Conservation (phyloP, 2,329 filamentous ascomycete species). For the Cadophora sp. region DNA sequence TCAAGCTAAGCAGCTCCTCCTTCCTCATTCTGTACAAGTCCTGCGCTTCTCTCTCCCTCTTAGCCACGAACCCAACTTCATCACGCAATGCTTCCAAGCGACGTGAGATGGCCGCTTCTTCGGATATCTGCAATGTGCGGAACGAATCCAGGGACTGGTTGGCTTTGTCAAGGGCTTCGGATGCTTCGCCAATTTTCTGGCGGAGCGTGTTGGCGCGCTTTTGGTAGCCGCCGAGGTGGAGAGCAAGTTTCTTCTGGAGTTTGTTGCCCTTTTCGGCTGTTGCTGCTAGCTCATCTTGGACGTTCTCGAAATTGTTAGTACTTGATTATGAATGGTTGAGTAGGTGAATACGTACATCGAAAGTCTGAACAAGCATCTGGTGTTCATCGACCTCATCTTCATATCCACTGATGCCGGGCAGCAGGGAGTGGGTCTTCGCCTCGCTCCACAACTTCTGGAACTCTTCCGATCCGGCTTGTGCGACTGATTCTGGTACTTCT, state of each 20-base stretch:
- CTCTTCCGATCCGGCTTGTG: conserved; percentile 57
- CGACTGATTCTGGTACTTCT: conserved; percentile 53
- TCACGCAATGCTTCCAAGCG: conserved; percentile 78
- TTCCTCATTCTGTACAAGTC: conserved; percentile 78
- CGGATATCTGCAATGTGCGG: conserved; percentile 76
- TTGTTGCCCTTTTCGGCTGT: conserved; percentile 84
- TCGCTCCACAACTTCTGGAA: conserved; percentile 61
- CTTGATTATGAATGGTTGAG: background rate
- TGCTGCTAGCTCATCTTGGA: conserved; percentile 75
- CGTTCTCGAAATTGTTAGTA: conserved; percentile 53
- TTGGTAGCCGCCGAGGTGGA: conserved; percentile 90
- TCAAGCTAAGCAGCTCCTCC: conserved; percentile 76
- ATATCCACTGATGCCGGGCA: conserved; percentile 84
- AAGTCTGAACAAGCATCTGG: conserved; percentile 58
- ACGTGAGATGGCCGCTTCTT: conserved; percentile 76
- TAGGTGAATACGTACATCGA: conserved; percentile 64
- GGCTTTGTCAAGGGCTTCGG: conserved; percentile 76
- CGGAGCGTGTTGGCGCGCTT: conserved; percentile 81
- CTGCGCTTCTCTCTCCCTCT: conserved; percentile 88
- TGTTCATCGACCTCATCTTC: conserved; percentile 64
- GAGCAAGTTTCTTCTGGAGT: conserved; percentile 88
- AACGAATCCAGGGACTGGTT: conserved; percentile 75
- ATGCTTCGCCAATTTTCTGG: conserved; percentile 79
- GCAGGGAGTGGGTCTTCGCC: conserved; percentile 59
- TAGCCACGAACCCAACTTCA: conserved; percentile 82